Conservation (phyloP, 2,329 filamentous ascomycete species). For the Neonectria ditissima region DNA sequence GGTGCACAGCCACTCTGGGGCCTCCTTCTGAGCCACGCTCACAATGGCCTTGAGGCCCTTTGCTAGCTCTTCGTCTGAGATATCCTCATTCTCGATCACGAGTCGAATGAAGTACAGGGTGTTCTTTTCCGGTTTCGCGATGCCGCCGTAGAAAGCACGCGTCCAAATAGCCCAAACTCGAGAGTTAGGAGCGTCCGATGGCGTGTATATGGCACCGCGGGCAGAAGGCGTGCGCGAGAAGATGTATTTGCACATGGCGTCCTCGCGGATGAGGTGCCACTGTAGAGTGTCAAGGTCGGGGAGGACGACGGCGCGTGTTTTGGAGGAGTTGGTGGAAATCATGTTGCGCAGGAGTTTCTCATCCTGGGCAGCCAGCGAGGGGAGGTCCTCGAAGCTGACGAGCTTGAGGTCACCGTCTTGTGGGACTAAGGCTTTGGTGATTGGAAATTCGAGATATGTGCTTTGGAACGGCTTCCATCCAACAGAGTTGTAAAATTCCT, state of each 20-base stretch:
- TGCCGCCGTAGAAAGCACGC: constrained; percentile 71
- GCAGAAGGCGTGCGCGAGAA: constrained; percentile 67
- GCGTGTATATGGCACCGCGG: constrained; percentile 77
- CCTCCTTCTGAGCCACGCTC: constrained; percentile 75
- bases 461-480: constrained; percentile 84
- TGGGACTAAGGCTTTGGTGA: constrained; percentile 44
- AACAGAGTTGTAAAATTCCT: constrained; percentile 80
- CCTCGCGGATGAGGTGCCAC: constrained; percentile 81
- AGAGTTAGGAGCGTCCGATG: constrained; percentile 57
- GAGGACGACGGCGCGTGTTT: constrained; percentile 50
- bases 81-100: constrained; percentile 68
- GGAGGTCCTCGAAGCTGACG: constrained; percentile 71
- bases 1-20: constrained; percentile 75
- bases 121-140: constrained; percentile 68
- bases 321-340: constrained; percentile 54
- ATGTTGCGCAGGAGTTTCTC: constrained; percentile 69
- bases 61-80: constrained; percentile 57
- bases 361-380: constrained; percentile 72
- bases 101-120: constrained; percentile 77
- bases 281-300: constrained; percentile 48
- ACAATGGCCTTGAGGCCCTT: constrained; percentile 73
- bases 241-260: constrained; percentile 77
- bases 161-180: constrained; percentile 83
- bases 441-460: constrained; percentile 74
- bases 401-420: constrained; percentile 47